Evolutionary conservation across 2,329 filamentous ascomycete genomes (phyloP).

Genomic region (Penicillium verrucosum): DNA sequence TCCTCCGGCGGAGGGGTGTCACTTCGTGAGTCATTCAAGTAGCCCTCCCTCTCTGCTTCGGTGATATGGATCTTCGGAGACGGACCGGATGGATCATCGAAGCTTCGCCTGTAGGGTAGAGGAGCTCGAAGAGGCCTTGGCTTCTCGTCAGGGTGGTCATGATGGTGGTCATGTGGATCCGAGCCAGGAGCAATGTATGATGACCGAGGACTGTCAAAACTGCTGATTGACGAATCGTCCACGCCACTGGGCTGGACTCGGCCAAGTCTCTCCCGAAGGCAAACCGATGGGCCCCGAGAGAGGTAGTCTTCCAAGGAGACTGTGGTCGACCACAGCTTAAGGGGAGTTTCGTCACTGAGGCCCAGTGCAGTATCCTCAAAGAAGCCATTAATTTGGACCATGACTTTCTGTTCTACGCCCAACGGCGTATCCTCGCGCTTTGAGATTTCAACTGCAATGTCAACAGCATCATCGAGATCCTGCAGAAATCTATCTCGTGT

Average conservation of each 20-base stretch:
- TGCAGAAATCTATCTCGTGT: conserved; percentile 28
- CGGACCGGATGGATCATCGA: conserved; percentile 11
- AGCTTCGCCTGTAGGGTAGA: conserved; percentile 26
- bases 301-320: conserved; percentile 49
- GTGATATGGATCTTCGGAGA: conserved; percentile 33
- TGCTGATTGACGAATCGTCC: conserved; percentile 32
- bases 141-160: conserved; percentile 1
- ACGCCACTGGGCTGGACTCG: conserved; percentile 22
- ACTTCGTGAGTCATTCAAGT: conserved; percentile 14
- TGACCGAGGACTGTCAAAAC: conserved; percentile 29
- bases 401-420: conserved; percentile 52
- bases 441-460: conserved; percentile 26
- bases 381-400: conserved; percentile 59
- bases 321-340: conserved; percentile 34
- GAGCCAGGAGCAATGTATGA: conserved; percentile 16
- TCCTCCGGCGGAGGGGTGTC: conserved; percentile 16
- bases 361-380: conserved; percentile 59
- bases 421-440: conserved; percentile 45
- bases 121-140: conserved; percentile 15
- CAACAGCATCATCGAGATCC: conserved; percentile 21
- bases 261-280: conserved; percentile 53
- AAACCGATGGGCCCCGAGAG: conserved; percentile 54
- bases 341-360: conserved; percentile 43
- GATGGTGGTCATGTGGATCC: conserved; percentile 4
- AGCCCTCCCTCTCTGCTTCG: conserved; percentile 23